Evolutionary conservation across 2,329 filamentous ascomycete genomes (phyloP).

Genomic region (Colletotrichum agaves): DNA sequence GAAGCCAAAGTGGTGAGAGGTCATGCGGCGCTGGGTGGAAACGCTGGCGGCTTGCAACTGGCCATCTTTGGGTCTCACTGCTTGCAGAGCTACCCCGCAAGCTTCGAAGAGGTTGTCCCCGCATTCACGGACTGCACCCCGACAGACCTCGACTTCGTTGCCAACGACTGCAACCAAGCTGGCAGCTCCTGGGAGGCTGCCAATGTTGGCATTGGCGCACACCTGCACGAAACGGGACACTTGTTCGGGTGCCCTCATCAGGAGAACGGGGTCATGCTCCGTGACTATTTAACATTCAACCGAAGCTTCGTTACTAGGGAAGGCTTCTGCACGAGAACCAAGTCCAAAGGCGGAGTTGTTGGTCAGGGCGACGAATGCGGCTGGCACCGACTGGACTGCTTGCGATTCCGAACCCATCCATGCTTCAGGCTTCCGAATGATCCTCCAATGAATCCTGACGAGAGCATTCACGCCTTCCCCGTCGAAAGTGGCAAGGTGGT

Average conservation of each 20-base stretch:
- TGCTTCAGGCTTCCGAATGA: conserved; percentile 89
- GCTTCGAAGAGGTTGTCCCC: conserved; percentile 88
- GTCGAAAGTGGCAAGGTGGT: conserved; percentile 81
- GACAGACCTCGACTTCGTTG: conserved; percentile 82
- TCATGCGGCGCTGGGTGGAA: conserved; percentile 86
- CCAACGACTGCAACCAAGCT: conserved; percentile 87
- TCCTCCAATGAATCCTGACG: conserved; percentile 69
- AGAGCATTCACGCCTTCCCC: conserved; percentile 86
- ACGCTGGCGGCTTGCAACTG: conserved; percentile 78
- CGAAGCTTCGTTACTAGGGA: conserved; percentile 85
- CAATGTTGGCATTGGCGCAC: conserved; percentile 92
- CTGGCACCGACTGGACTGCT: conserved; percentile 90
- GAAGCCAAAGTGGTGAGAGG: conserved; percentile 75
- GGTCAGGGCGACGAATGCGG: conserved; percentile 83
- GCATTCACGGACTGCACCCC: conserved; percentile 91
- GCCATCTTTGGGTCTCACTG: conserved; percentile 94
- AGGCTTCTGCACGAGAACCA: conserved; percentile 87
- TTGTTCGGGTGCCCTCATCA: conserved; percentile 91
- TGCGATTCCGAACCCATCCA: conserved; percentile 90
- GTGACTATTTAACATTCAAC: conserved; percentile 87
- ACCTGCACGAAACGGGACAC: conserved; percentile 91
- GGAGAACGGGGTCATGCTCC: conserved; percentile 89
- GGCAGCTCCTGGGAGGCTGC: conserved; percentile 97
- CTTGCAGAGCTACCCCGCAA: conserved; percentile 89
- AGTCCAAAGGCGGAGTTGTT: conserved; percentile 81